Evolutionary conservation across 2,329 filamentous ascomycete species (phyloP), one percentile per base, ranked within the genome.

Genomic region (Colletotrichum shisoi): DNA sequence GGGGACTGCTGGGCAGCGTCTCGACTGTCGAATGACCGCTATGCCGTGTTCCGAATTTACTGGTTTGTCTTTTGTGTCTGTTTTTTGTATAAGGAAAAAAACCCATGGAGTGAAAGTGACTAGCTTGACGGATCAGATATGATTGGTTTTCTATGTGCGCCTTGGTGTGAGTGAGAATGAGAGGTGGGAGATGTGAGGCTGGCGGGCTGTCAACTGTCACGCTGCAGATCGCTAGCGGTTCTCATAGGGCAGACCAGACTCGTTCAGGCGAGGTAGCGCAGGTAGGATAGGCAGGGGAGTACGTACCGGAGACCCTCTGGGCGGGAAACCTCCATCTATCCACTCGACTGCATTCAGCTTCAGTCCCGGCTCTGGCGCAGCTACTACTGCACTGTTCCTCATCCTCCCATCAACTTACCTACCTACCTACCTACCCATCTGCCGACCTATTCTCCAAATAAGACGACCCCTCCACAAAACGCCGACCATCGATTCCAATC

Each of bases 241-340:
- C 42, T 24, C 19, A 9, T 48, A 58, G 56, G 56, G 56, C 44
- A 59, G 44, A 17, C 19, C 44, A 58, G 44, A 27, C 19, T 6
- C 31, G 44, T 39, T 49, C 31, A 27, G 57, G 13, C 44, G 27
- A 48, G 56, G 56, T 37, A 58, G n/a, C 27, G 31, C 0, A 12
- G 31, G 31, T 34, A 9, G 7, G 31, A 7, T 34, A 9, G 31
- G 31, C 31, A 34, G 8, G 7, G 31, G 31, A 34, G 60, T 67
- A 67, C 64, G 64, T 67, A 67, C 63, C 53, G 13, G 8, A 9
- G 63, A 63, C 53, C 60, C 63, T 67, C 53, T 67, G 48, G 46
- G 64, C 64, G 64, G 60, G 63, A 63, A 63, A 67, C 64, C 64
- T 67, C 64, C 64, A 58, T 63, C 64, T 63, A 67, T 68, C 65